phyloP scores from a whole-genome alignment of 2,329 filamentous ascomycete species.

The Exophiala sp. region DNA sequence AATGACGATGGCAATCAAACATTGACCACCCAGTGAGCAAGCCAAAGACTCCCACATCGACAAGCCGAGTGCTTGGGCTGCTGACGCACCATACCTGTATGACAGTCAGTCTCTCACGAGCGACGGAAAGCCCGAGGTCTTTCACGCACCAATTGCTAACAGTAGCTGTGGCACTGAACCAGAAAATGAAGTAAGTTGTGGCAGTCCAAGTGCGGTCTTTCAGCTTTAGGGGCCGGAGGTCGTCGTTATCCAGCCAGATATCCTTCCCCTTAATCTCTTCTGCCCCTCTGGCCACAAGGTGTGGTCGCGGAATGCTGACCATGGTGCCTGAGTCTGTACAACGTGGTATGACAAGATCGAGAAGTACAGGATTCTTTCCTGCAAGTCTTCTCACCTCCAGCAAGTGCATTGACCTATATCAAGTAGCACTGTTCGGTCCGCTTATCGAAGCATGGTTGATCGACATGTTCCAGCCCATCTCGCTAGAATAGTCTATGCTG shows the following conservation, averaged over 20 bases:
- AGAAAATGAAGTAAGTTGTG: conserved; percentile 41
- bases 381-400: too few species aligned
- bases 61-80: conserved; percentile 43
- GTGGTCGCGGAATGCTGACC: neutral
- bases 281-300: conserved; percentile 21
- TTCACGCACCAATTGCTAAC: conserved; percentile 1
- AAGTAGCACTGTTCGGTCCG: too few species aligned
- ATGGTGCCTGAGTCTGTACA: too few species aligned
- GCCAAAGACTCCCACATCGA: conserved; percentile 50
- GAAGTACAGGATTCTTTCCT: too few species aligned
- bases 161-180: conserved; percentile 37
- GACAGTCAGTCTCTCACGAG: conserved; percentile 28
- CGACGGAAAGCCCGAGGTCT: conserved; percentile 30
- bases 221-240: conserved; percentile 39
- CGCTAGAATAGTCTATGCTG: too few species aligned
- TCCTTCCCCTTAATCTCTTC: conserved; percentile 31
- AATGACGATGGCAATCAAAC: conserved; percentile 40
- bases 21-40: conserved; percentile 41
- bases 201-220: conserved; percentile 42
- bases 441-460: too few species aligned
- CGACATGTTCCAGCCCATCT: too few species aligned
- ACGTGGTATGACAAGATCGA: too few species aligned
- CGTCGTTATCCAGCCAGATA: conserved; percentile 40
- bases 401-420: too few species aligned
- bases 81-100: conserved; percentile 40